Evolutionary conservation across 768 basidiomycete genomes (phyloP).

Genomic region (Boletus sp.): DNA sequence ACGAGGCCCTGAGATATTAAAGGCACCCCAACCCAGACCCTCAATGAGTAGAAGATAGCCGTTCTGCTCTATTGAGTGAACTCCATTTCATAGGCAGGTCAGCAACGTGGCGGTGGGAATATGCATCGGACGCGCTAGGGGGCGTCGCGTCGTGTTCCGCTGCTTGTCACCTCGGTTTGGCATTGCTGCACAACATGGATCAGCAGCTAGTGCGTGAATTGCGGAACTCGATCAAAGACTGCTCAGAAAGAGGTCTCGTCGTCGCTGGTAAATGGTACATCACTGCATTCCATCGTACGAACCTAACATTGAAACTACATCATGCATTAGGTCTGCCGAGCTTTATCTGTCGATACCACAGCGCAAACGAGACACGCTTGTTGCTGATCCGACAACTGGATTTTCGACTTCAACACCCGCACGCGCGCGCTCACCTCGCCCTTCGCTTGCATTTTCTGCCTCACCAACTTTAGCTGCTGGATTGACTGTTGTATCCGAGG

Average conservation of each 20-base stretch:
- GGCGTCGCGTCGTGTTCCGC: not conserved
- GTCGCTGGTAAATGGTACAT: constrained; percentile 77
- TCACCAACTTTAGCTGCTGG: constrained; percentile 29
- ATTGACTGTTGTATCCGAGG: constrained; percentile 29
- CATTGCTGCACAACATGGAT: constrained; percentile 38
- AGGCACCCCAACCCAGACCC: not conserved
- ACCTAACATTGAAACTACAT: constrained; percentile 14
- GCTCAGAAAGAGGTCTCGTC: constrained; percentile 66
- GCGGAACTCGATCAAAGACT: constrained; percentile 64
- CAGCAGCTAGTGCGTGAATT: constrained; percentile 54
- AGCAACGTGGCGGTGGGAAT: constrained; percentile 11
- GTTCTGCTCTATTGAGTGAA: too few species aligned
- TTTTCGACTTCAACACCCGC: constrained; percentile 65
- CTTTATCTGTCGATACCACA: constrained; percentile 60
- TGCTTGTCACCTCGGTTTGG: not conserved
- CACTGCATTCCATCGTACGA: constrained; percentile 7
- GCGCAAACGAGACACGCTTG: constrained; percentile 40
- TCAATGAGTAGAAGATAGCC: not conserved
- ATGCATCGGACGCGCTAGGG: not conserved
- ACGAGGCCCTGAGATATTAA: not conserved
- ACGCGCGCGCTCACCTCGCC: constrained; percentile 42
- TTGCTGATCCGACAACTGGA: constrained; percentile 26
- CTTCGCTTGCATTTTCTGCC: constrained; percentile 35
- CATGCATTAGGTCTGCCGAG: constrained; percentile 66
- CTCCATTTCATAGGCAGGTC: too few species aligned